These are phyloP conservation scores for Phytophthora melonis DNA, from an alignment of 352 stramenopile species.

Conservation along the genomic window DNA sequence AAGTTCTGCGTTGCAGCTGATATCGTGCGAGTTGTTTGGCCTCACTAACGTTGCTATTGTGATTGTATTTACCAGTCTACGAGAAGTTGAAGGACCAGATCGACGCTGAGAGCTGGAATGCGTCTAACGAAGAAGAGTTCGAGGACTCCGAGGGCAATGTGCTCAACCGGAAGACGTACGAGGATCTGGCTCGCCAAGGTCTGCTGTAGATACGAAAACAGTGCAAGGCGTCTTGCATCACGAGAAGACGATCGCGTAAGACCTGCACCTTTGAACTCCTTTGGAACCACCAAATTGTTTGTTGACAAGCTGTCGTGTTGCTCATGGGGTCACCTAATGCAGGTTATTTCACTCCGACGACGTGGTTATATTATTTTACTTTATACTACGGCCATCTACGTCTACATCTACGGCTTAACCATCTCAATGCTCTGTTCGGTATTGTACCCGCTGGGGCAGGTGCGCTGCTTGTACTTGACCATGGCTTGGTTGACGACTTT, in stretches of 20 bases:
- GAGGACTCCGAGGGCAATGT: slow-evolving; percentile 99
- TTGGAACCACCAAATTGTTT: slow-evolving; percentile 23
- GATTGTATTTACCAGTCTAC: slow-evolving; percentile 84
- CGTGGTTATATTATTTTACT: slow-evolving; percentile 21
- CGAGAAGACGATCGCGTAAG: slow-evolving; percentile 20
- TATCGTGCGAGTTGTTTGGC: not conserved
- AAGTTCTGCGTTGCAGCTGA: slow-evolving; percentile 32
- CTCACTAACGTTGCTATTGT: slow-evolving; percentile 9
- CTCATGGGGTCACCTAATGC: slow-evolving; percentile 5
- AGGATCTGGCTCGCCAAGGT: slow-evolving; percentile 98
- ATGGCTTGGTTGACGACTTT: slow-evolving; percentile 61
- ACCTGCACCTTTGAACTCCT: slow-evolving; percentile 2
- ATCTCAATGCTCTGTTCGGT: slow-evolving; percentile 51
- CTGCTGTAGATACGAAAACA: slow-evolving; percentile 83
- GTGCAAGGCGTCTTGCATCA: not conserved
- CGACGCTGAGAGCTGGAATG: slow-evolving; percentile 94
- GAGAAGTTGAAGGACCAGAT: slow-evolving; percentile 96
- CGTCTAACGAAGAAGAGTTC: slow-evolving; percentile 97
- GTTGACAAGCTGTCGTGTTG: slow-evolving; percentile 26
- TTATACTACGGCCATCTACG: slow-evolving; percentile 2
- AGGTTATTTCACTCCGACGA: slow-evolving; percentile 9
- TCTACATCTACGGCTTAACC: slow-evolving; percentile 27
- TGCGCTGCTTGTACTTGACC: slow-evolving; percentile 54
- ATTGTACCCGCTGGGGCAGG: slow-evolving; percentile 58
- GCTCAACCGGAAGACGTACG: slow-evolving; percentile 97